Evolutionary conservation across 805 yeast genomes (phyloP).

Genomic region (Myxozyma vanderwaltii): DNA sequence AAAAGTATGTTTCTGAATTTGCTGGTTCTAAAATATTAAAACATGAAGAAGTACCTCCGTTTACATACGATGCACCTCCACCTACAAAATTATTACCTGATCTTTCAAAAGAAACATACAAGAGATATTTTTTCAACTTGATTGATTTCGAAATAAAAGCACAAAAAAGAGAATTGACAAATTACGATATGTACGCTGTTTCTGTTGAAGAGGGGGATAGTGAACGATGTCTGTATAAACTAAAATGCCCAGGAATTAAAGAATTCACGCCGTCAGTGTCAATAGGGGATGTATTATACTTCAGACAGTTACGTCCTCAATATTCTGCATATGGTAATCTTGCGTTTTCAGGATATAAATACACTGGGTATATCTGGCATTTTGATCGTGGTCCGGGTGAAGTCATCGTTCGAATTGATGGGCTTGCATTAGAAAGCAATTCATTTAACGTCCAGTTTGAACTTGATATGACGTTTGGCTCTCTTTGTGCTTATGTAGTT

Average conservation of each 20-base stretch:
- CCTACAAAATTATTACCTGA: background rate
- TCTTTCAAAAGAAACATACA: slow-evolving; percentile 7
- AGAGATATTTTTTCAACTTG: slow-evolving; percentile 5
- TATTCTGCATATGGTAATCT: slow-evolving; percentile 9
- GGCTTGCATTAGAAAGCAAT: slow-evolving; percentile 17
- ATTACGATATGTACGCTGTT: slow-evolving; percentile 22
- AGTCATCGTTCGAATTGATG: slow-evolving; percentile 23
- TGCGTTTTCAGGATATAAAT: slow-evolving; percentile 25
- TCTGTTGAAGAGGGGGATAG: slow-evolving; percentile 2
- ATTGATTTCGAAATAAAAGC: slow-evolving; percentile 21
- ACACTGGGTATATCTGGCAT: slow-evolving; percentile 26
- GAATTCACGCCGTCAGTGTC: slow-evolving; percentile 29
- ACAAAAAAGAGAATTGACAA: slow-evolving; percentile 12
- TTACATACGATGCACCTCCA: background rate
- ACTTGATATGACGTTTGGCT: slow-evolving; percentile 3
- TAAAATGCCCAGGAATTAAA: slow-evolving; percentile 28
- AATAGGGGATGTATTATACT: slow-evolving; percentile 21
- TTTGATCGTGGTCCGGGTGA: slow-evolving; percentile 23
- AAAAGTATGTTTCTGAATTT: slow-evolving; percentile 17
- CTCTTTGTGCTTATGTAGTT: slow-evolving; percentile 7
- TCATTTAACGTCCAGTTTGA: slow-evolving; percentile 24
- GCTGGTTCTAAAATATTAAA: slow-evolving; percentile 10
- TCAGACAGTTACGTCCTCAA: slow-evolving; percentile 28
- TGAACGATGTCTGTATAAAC: slow-evolving; percentile 9
- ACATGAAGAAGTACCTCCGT: slow-evolving; percentile 2